Conservation (phyloP, 306 rosid genomes). For the Carpinus viminea region DNA sequence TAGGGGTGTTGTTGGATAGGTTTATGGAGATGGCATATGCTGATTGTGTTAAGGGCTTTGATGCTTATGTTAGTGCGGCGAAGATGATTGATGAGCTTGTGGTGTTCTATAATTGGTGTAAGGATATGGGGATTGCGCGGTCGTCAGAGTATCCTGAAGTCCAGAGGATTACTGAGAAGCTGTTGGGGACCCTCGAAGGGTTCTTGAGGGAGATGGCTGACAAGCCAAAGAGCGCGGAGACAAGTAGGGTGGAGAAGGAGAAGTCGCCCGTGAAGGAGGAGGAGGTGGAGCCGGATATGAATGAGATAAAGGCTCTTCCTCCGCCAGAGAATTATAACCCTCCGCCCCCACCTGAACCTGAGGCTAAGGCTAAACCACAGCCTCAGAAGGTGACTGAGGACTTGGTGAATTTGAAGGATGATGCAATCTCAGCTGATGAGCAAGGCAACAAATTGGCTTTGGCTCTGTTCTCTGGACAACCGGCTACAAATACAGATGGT, state of each 20-base stretch:
- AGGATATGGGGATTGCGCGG: conserved; percentile 68
- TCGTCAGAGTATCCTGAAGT: conserved; percentile 86
- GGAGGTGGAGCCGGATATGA: conserved; percentile 38
- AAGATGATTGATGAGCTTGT: conserved; percentile 69
- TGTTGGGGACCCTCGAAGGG: conserved; percentile 61
- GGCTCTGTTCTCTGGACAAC: conserved; percentile 65
- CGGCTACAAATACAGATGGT: conserved; percentile 49
- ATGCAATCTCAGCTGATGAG: conserved; percentile 63
- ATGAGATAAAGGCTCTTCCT: conserved; percentile 80
- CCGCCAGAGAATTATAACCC: conserved; percentile 55
- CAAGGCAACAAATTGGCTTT: conserved; percentile 79
- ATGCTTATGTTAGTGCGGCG: conserved; percentile 59
- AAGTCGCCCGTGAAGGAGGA: conserved; percentile 22
- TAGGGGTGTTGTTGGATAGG: conserved; percentile 70
- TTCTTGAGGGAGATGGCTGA: conserved; percentile 63
- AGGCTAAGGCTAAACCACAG: conserved; percentile 30
- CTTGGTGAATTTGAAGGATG: conserved; percentile 68
- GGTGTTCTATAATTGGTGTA: conserved; percentile 78
- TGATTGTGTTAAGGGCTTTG: conserved; percentile 64
- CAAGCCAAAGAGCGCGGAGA: conserved; percentile 49
- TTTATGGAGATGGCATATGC: conserved; percentile 74
- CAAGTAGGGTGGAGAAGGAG: conserved; percentile 45
- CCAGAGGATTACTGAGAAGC: conserved; percentile 61
- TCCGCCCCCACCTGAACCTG: conserved; percentile 23
- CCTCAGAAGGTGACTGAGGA: conserved; percentile 48